phyloP scores from a whole-genome alignment of 352 stramenopile genomes.

The Phytophthora melonis region DNA sequence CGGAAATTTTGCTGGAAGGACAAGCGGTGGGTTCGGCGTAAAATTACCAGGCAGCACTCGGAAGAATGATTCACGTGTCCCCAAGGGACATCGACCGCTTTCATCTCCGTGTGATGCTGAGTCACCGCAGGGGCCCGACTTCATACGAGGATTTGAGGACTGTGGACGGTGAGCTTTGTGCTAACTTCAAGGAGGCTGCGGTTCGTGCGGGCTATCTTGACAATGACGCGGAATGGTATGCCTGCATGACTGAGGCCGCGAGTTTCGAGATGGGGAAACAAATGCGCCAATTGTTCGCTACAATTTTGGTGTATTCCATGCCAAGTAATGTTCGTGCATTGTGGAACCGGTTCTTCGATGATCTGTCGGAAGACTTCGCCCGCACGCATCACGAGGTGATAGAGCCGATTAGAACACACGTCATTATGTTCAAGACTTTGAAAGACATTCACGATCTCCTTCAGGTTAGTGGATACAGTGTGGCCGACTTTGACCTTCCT shows the following conservation, averaged over 20 bases:
- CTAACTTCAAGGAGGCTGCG: conserved; percentile 32
- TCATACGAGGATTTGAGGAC: conserved; percentile 37
- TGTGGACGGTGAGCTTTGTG: conserved; percentile 17
- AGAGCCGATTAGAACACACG: background rate
- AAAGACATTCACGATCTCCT: conserved; percentile 20
- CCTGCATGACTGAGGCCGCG: conserved; percentile 27
- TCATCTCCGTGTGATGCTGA: conserved; percentile 37
- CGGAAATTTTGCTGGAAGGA: conserved; percentile 4
- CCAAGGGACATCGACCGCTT: conserved; percentile 26
- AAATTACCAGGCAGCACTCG: conserved; percentile 12
- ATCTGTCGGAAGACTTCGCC: conserved; percentile 25
- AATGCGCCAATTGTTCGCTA: conserved; percentile 47
- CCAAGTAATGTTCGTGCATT: conserved; percentile 18
- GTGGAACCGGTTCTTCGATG: conserved; percentile 28
- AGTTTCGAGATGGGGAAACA: conserved; percentile 37
- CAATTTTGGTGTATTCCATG: conserved; percentile 32
- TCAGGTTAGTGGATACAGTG: conserved; percentile 7
- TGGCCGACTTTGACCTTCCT: conserved; percentile 14
- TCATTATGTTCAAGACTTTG: conserved; percentile 24
- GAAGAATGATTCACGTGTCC: conserved; percentile 30
- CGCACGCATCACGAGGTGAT: background rate
- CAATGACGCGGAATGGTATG: conserved; percentile 30
- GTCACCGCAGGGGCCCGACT: conserved; percentile 23
- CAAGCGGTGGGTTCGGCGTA: conserved; percentile 26
- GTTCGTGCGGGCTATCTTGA: conserved; percentile 23